These are phyloP conservation scores for Microsporum ferrugineum DNA, from an alignment of 2,329 filamentous ascomycete genomes.

Conservation along the genomic window DNA sequence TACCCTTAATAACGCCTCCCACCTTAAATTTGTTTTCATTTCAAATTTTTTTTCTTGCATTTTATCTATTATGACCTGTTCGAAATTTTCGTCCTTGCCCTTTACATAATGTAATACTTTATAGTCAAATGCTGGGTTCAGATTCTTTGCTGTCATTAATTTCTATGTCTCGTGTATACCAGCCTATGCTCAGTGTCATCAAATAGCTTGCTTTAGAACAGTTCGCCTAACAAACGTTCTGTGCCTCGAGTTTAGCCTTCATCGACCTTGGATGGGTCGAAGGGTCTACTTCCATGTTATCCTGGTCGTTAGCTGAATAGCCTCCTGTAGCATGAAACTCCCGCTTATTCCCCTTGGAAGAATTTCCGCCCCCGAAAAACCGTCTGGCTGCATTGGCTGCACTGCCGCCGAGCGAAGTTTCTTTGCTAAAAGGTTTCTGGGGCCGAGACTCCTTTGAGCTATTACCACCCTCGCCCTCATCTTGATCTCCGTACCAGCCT, in stretches of 20 bases:
- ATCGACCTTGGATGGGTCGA: neutral
- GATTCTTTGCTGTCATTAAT: neutral
- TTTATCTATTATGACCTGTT: neutral
- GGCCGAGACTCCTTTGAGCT: conserved; percentile 9
- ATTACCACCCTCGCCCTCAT: conserved; percentile 14
- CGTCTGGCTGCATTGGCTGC: neutral
- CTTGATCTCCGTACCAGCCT: conserved; percentile 21
- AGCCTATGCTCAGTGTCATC: conserved; percentile 10
- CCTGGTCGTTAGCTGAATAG: neutral
- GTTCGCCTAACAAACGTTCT: neutral
- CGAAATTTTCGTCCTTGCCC: neutral
- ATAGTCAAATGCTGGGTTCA: neutral
- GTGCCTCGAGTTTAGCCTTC: conserved; percentile 14
- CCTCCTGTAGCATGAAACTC: conserved; percentile 13
- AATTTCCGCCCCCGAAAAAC: conserved; percentile 8
- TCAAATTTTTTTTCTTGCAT: neutral
- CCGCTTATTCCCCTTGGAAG: conserved; percentile 12
- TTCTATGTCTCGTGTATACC: conserved; percentile 9
- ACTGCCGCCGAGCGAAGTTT: conserved; percentile 3
- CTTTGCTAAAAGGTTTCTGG: conserved; percentile 4
- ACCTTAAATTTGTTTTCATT: neutral
- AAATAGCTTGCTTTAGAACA: neutral
- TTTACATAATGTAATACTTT: conserved; percentile 8
- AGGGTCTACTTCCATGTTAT: conserved; percentile 4
- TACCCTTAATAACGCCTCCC: conserved; percentile 1